A percentile compares a stretch with the other conserved stretches of the same genome.
These are phyloP conservation scores for Cruciata laevipes DNA, from an alignment of 257 asterid species.

Conservation along the genomic window DNA sequence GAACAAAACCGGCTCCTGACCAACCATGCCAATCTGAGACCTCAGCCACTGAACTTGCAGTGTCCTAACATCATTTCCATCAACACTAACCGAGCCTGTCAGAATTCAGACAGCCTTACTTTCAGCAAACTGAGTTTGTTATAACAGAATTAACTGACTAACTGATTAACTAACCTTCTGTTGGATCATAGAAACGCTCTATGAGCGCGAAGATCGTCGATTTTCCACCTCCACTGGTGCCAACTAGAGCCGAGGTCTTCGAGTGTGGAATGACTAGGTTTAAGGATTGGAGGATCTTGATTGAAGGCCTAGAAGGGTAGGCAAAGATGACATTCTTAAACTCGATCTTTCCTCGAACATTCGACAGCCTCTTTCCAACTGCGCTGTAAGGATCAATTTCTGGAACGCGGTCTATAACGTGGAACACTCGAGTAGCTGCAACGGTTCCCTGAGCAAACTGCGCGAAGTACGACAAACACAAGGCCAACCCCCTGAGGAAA, in stretches of 20 bases:
- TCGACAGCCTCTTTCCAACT: conserved; percentile 53
- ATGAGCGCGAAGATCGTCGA: conserved; percentile 72
- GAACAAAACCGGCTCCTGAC: conserved; percentile 80
- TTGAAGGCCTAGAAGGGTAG: conserved; percentile 70
- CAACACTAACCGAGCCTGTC: conserved; percentile 55
- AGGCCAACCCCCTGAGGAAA: conserved; percentile 61
- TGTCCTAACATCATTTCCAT: conserved; percentile 68
- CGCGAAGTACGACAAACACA: conserved; percentile 68
- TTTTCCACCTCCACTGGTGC: conserved; percentile 79
- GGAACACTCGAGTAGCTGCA: conserved; percentile 68
- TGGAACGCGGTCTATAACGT: conserved; percentile 59
- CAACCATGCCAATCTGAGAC: conserved; percentile 82
- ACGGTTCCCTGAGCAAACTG: conserved; percentile 87
- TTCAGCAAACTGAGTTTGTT: neutral
- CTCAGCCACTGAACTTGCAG: conserved; percentile 85
- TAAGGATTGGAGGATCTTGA: conserved; percentile 53
- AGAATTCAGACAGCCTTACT: neutral
- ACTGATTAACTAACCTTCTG: conserved; percentile 33
- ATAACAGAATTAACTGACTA: neutral
- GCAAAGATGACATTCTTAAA: conserved; percentile 54
- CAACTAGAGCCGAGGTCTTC: conserved; percentile 66
- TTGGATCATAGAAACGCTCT: conserved; percentile 75
- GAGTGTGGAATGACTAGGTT: conserved; percentile 52
- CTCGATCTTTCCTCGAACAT: conserved; percentile 50
- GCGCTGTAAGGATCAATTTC: conserved; percentile 57